Conservation (phyloP, 1,284 basidiomycete genomes). For the Inonotus obliquus region DNA sequence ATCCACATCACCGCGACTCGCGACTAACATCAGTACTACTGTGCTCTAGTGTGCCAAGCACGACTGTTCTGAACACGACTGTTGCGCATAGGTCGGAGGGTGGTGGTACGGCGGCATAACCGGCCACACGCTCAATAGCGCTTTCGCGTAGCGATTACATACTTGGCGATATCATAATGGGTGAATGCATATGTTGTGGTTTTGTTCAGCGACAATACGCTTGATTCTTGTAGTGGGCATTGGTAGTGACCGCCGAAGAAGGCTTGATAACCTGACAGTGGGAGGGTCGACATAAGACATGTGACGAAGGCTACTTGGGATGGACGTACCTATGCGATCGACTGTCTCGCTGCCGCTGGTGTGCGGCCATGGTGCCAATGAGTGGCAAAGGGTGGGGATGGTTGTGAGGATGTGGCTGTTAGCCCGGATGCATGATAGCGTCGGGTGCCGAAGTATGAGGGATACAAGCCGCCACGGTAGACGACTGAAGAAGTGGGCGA, state of each 20-base stretch:
- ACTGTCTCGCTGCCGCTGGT: not conserved
- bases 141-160: not conserved
- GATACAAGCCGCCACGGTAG: not conserved
- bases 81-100: not conserved
- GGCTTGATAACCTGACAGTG: not conserved
- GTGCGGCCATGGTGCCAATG: not conserved
- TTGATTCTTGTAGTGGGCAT: not conserved
- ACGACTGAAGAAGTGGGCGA: not conserved
- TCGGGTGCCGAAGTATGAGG: not conserved
- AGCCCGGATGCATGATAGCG: not conserved
- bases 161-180: not conserved
- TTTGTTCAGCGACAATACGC: not conserved
- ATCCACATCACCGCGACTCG: not conserved
- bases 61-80: not conserved
- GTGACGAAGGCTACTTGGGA: not conserved
- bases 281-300: not conserved
- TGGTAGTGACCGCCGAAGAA: not conserved
- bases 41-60: not conserved
- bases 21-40: not conserved
- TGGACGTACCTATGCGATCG: not conserved
- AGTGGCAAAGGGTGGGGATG: not conserved
- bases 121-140: not conserved
- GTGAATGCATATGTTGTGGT: not conserved
- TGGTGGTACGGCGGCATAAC: not conserved
- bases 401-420: not conserved